Conservation (phyloP, 345 rosid genomes). For the Eucalyptus polybractea region DNA sequence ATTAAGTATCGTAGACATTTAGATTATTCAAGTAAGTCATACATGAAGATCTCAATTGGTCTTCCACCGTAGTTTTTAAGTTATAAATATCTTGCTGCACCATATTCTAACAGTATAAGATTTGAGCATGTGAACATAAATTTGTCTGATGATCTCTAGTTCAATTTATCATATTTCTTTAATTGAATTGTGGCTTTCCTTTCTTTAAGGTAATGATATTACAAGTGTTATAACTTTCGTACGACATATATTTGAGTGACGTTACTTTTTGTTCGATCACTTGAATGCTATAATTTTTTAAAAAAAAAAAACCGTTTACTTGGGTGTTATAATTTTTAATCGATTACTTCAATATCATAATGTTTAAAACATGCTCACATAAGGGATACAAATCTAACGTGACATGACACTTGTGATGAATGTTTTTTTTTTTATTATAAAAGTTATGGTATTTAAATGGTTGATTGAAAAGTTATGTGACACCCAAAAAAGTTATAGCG, state of each 20-base stretch:
- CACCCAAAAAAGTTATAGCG: neutral
- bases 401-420: accelerated
- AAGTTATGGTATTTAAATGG: neutral
- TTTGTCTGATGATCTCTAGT: neutral
- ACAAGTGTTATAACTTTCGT: neutral
- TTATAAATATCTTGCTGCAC: neutral
- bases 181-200: neutral
- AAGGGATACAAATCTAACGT: neutral
- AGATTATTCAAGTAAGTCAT: neutral
- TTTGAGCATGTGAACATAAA: neutral
- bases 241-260: neutral
- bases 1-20: neutral
- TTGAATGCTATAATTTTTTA: neutral
- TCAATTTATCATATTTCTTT: neutral
- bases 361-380: neutral
- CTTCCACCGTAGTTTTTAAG: neutral
- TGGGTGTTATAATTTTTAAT: neutral
- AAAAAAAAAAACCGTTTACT: too few relatives aligned
- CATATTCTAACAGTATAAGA: neutral
- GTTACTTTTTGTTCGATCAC: neutral
- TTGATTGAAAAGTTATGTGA: neutral
- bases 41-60: neutral
- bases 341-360: too few relatives aligned
- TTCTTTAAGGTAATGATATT: neutral
- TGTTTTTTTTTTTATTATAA: neutral